Base-by-base conservation (phyloP, 805 yeast genomes). In the Kregervanrija delftensis region DNA sequence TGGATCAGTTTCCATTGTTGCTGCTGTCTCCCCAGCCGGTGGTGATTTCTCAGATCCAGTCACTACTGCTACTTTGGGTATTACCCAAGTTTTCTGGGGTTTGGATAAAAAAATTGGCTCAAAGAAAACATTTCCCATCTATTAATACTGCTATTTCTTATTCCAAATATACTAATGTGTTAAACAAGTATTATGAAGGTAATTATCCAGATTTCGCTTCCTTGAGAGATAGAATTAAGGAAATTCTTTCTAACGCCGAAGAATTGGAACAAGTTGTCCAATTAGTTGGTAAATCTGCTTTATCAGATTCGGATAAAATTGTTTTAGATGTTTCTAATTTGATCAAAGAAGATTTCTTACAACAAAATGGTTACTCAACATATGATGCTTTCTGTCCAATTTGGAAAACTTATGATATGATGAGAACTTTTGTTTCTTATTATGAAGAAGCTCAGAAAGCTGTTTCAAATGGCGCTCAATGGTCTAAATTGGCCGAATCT, bases 1-100 rank as follows among this genome's bases (percentile, higher is more conserved):
- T 55, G 99, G 99, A 50, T 91, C 99, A 30, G 99, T 93, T 52
- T 93, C 99, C n/a, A 93, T 93, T 68, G 93, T 93, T 60, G 99
- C 99, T 49, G 99, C 99, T 56, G 99, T 93, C 35, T 93, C 98
- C 4, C 99, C 99, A 56, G 98, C 99, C 45, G 99, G 99, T 81
- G 99, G 99, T 83, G 99, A 93, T 76, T 91, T 93, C 83, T 91
- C 98, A 22, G 99, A 93, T 73, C 99, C 99, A 38, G 99, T 93
- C 57, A 93, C 99, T 28, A 91, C 98, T 15, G 81, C 99, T 8
- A 93, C 99, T 33, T 79, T 93, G 62, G 98, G 97, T 85, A 93
- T 93, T 58, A 93, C 99, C n/a, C 99, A 93, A 74, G 99, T 93
- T 43, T 93, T 93, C 74, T 93, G 99, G 99, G 99, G 99, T 72